Evolutionary conservation across 164 flowering plant species (phyloP), one percentile per base, ranked within the genome.

Genomic region (Paratinospora sagittata): DNA sequence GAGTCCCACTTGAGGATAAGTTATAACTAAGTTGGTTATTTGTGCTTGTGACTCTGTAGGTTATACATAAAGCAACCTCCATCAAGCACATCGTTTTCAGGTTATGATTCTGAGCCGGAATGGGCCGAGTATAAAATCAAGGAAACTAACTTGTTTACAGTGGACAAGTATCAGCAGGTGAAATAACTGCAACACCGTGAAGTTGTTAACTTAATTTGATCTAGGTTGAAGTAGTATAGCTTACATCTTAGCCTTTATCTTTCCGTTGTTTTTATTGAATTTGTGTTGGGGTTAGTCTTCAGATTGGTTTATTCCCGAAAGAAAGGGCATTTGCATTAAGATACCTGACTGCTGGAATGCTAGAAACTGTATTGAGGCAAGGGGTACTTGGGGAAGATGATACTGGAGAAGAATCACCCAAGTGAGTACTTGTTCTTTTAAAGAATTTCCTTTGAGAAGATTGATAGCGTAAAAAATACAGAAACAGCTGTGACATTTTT

Each of bases 351-450:
- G 97, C 97, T 68, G 97, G 97, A 72, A 95, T 95, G 98, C 76
- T 92, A 52, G 98, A 95, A 47, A 78, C 86, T 72, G 91, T 88
- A 39, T 72, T 92, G 67, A 88, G 98, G 75, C 88, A 85, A 78
- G 98, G 98, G 47, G 93, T 95, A 33, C 84, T 95, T 19, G 98
- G 98, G 52, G 98, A 95, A 80, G 97, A 95, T 81, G 98, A 95
- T 78, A 88, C 76, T 27, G 97, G 95, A 57, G 98, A 95, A 86
- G 97, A 95, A 82, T 89, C 88, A 65, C 98, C 98, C 11, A 95
- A 78, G 98, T 90, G 68, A 81, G 85, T 78, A 36, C 6, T 73
- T 30, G 27, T 65, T 68, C 21, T 27, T 26, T 30, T 52, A n/a
- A 66, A 68, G 6, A 33, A 19, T 19, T 34, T 9, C 33, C 33